Evolutionary conservation across 352 stramenopile species (phyloP).

Genomic region (Globisporangium heterothallicum): DNA sequence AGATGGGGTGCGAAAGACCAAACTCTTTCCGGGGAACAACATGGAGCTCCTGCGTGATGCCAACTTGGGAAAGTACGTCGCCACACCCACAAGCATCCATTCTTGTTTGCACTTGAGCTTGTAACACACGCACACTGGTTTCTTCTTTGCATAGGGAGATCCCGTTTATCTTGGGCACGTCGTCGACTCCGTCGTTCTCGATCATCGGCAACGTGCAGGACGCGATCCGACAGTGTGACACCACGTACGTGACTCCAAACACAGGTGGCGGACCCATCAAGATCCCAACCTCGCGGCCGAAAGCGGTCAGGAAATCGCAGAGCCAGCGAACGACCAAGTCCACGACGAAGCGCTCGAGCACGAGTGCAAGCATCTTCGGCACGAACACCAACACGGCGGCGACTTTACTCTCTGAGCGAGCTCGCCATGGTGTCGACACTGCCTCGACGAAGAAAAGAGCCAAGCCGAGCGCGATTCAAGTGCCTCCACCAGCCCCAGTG

Average conservation of each 20-base stretch:
- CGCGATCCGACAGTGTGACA: constrained; percentile 62
- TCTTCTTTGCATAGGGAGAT: constrained; percentile 30
- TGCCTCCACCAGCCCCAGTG: constrained; percentile 22
- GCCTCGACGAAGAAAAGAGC: neutral
- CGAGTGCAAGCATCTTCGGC: constrained; percentile 16
- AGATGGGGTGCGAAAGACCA: constrained; percentile 2
- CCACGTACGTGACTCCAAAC: constrained; percentile 37
- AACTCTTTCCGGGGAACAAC: constrained; percentile 28
- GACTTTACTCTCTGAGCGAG: constrained; percentile 13
- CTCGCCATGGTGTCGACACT: neutral
- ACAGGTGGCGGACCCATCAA: constrained; percentile 10
- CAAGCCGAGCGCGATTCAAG: constrained; percentile 39
- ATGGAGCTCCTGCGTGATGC: constrained; percentile 52
- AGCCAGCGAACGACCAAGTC: neutral
- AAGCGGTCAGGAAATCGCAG: constrained; percentile 1
- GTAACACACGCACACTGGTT: neutral
- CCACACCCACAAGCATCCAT: too few relatives aligned
- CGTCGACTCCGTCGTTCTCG: constrained; percentile 54
- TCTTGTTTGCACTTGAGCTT: neutral
- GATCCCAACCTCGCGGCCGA: constrained; percentile 1
- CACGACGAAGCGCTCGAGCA: neutral
- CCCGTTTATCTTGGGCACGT: constrained; percentile 61
- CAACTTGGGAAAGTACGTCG: constrained; percentile 69
- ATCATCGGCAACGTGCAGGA: constrained; percentile 71
- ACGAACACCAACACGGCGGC: neutral